These are phyloP conservation scores for Cercospora brassicicola DNA, from an alignment of 2,329 filamentous ascomycete species.

Conservation along the genomic window DNA sequence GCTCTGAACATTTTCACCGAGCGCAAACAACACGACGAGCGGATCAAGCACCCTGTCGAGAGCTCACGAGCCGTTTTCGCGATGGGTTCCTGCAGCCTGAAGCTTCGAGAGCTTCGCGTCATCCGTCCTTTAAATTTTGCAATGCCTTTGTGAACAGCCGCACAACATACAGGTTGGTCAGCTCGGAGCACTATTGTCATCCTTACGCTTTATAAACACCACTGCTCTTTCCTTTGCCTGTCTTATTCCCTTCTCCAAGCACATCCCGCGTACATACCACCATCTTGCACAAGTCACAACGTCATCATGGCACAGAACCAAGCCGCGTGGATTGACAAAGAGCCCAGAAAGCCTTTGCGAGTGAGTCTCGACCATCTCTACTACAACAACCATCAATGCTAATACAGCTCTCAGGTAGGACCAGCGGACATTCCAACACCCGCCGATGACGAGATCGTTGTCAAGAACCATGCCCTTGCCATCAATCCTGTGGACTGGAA, in stretches of 20 bases:
- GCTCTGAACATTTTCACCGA: not conserved
- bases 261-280: not conserved
- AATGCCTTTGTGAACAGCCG: not conserved
- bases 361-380: not conserved
- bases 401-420: conserved; percentile 26
- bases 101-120: conserved; percentile 4
- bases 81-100: not conserved
- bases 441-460: conserved; percentile 37
- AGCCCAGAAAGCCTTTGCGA: conserved; percentile 9
- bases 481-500: conserved; percentile 46
- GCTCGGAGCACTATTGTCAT: not conserved
- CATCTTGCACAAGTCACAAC: not conserved
- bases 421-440: conserved; percentile 37
- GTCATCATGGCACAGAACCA: conserved; percentile 27
- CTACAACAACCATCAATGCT: not conserved
- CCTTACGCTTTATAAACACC: not conserved
- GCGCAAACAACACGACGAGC: not conserved
- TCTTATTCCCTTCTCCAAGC: not conserved
- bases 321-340: conserved; percentile 36
- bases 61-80: not conserved
- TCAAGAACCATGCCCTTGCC: conserved; percentile 41
- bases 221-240: not conserved
- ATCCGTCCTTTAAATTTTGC: not conserved
- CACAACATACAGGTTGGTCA: conserved; percentile 1
- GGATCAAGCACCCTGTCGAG: not conserved